These are phyloP conservation scores for Malassezia furfur DNA, from an alignment of 1,284 basidiomycete species.

Conservation along the genomic window DNA sequence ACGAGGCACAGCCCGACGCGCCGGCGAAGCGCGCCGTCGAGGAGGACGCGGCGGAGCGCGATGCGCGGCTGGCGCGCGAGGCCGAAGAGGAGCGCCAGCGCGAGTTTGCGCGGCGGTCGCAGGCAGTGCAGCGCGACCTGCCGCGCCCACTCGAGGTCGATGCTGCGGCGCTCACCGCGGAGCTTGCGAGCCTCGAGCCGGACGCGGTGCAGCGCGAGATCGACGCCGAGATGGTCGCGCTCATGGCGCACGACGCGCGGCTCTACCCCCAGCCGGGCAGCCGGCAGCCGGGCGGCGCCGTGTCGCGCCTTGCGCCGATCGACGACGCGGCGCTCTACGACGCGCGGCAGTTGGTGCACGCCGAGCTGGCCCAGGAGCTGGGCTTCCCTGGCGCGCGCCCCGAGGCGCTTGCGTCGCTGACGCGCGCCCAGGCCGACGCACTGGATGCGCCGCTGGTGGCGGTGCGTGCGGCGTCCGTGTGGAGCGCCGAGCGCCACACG, in stretches of 20 bases:
- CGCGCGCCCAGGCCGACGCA: constrained; percentile 53
- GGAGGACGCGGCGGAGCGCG: constrained; percentile 52
- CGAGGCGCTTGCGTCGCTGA: constrained; percentile 55
- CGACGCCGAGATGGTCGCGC: constrained; percentile 65
- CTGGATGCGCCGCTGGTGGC: constrained; percentile 36
- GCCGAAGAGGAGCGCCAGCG: constrained; percentile 63
- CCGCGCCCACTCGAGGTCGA: constrained; percentile 81
- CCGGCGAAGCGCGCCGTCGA: not conserved
- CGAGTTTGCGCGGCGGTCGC: constrained; percentile 65
- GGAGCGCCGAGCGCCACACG: constrained; percentile 54
- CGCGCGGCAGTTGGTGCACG: constrained; percentile 66
- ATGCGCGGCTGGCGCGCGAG: constrained; percentile 62
- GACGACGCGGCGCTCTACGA: constrained; percentile 65
- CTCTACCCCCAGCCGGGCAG: constrained; percentile 74
- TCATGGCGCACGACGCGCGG: constrained; percentile 81
- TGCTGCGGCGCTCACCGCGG: constrained; percentile 51
- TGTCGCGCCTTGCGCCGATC: constrained; percentile 66
- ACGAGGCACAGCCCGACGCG: constrained; percentile 52
- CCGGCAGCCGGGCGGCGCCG: constrained; percentile 66
- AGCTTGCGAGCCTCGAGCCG: constrained; percentile 38
- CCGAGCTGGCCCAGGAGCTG: constrained; percentile 67
- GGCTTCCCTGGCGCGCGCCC: constrained; percentile 76
- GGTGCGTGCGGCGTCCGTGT: constrained; percentile 55
- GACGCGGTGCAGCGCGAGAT: constrained; percentile 55
- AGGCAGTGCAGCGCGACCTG: constrained; percentile 69